Conservation (phyloP, 192 early-diverging fungal genomes). For the Rhizoclosmatium globosum region DNA sequence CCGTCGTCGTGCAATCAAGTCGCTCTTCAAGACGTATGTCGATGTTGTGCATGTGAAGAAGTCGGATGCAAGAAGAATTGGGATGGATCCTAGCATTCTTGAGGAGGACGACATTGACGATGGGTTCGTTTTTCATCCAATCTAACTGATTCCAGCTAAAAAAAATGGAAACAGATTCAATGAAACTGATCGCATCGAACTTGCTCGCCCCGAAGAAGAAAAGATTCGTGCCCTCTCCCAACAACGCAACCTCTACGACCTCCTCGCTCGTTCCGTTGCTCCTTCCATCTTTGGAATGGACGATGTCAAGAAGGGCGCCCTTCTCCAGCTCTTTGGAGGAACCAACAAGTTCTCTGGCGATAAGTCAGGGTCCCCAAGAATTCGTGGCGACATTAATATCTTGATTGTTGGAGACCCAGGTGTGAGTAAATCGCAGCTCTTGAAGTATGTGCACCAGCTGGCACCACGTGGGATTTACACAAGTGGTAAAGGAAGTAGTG, state of each 20-base stretch:
- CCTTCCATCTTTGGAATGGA: constrained; percentile 96
- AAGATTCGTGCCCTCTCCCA: constrained; percentile 70
- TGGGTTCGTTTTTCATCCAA: constrained; percentile 27
- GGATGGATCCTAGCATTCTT: constrained; percentile 55
- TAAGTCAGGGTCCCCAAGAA: constrained; percentile 65
- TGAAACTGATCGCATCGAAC: constrained; percentile 45
- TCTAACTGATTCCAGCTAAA: too few species aligned
- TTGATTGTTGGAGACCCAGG: constrained; percentile 97
- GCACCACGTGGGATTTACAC: constrained; percentile 96
- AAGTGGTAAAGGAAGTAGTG: constrained; percentile 95
- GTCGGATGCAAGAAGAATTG: constrained; percentile 77
- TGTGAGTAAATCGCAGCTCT: constrained; percentile 93
- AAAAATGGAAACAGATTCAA: constrained; percentile 11
- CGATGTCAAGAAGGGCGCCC: constrained; percentile 96
- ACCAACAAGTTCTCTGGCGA: constrained; percentile 82
- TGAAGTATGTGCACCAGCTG: constrained; percentile 90
- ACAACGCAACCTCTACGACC: constrained; percentile 79
- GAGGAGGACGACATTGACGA: constrained; percentile 66
- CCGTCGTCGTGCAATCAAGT: constrained; percentile 83
- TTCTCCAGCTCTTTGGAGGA: constrained; percentile 96
- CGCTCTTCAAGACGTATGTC: constrained; percentile 93
- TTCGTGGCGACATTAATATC: constrained; percentile 89
- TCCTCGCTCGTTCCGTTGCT: constrained; percentile 77
- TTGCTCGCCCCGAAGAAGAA: constrained; percentile 63
- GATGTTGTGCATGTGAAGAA: constrained; percentile 94